These are phyloP conservation scores for Candida andamanensis DNA, from an alignment of 805 yeast species.

Conservation along the genomic window DNA sequence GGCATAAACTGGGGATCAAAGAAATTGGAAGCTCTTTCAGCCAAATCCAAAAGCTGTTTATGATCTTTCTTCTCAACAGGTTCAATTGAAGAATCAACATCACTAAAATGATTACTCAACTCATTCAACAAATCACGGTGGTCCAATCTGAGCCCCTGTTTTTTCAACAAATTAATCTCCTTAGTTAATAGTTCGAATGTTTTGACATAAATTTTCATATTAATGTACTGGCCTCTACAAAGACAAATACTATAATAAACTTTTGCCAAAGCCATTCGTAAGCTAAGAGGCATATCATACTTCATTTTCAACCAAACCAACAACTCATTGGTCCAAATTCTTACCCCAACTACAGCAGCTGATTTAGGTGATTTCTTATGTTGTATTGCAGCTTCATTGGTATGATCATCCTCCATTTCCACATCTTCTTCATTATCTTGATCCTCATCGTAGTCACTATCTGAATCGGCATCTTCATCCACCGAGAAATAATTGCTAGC, in stretches of 20 bases:
- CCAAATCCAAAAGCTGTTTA: slow-evolving; percentile 45
- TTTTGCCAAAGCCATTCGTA: slow-evolving; percentile 56
- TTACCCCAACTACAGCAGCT: slow-evolving; percentile 68
- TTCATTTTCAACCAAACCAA: slow-evolving; percentile 73
- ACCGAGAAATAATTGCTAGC: slow-evolving; percentile 12
- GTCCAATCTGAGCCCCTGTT: slow-evolving; percentile 41
- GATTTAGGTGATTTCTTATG: slow-evolving; percentile 61
- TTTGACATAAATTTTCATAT: slow-evolving; percentile 55
- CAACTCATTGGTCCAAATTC: slow-evolving; percentile 85
- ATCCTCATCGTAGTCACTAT: slow-evolving; percentile 36
- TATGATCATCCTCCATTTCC: slow-evolving; percentile 30
- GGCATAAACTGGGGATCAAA: slow-evolving; percentile 48
- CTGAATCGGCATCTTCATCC: slow-evolving; percentile 14
- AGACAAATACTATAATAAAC: slow-evolving; percentile 70
- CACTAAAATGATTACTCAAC: slow-evolving; percentile 26
- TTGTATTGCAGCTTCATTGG: slow-evolving; percentile 38
- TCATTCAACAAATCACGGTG: slow-evolving; percentile 45
- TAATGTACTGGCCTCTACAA: slow-evolving; percentile 65
- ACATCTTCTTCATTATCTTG: slow-evolving; percentile 33
- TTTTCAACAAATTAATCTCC: slow-evolving; percentile 36
- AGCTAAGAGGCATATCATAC: slow-evolving; percentile 66
- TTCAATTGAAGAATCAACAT: slow-evolving; percentile 41
- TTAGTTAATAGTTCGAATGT: slow-evolving; percentile 56
- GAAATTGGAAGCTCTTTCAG: slow-evolving; percentile 50
- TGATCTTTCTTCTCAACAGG: slow-evolving; percentile 45